Evolutionary conservation across 225 moss, liverwort and hornwort genomes (phyloP), one percentile per base, ranked within the genome.

Genomic region (Marchantia paleacea): DNA sequence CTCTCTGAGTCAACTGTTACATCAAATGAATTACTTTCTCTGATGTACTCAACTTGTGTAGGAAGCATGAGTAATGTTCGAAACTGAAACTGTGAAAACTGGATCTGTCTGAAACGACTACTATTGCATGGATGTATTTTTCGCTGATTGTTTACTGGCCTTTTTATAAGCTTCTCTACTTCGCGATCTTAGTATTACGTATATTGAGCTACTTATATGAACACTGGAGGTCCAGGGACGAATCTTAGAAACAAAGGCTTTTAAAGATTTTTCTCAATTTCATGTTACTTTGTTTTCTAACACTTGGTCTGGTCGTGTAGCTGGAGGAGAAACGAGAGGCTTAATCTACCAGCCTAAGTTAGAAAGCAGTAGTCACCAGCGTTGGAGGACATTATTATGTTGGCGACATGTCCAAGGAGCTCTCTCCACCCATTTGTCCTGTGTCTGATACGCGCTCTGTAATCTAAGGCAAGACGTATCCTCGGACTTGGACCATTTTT

Each of bases 271-370:
- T 39, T 39, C 39, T 39, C 39, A 39, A 39, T 50, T 50, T 51
- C 50, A 72, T 1, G 10, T 62, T 3, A n/a, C 9, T 7, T 62
- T n/a, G 6, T 62, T n/a, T 50, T 0, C 8, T 52, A 52, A 72
- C 12, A 52, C n/a, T 52, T 72, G 51, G n/a, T 72, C n/a, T 72
- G 50, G 72, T 52, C 39, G 4, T 82, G 79, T 80, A 84, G 89
- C 80, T 88, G 88, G 88, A 85, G 8, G 83, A 85, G 84, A 65
- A 88, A 83, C 50, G 88, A 88, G 83, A 88, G 82, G 75, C 85
- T 88, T 12, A 84, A 85, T 70, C 58, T 88, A 39, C 88, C 88
- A 16, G 88, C 85, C 48, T 88, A 82, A 63, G 79, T 19, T 62
- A 30, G 7, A 50, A 51, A 16, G 50, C 22, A 78, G 24, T 25